These are phyloP conservation scores for Lathyrus tuberosus DNA, from an alignment of 306 rosid species.

Conservation along the genomic window DNA sequence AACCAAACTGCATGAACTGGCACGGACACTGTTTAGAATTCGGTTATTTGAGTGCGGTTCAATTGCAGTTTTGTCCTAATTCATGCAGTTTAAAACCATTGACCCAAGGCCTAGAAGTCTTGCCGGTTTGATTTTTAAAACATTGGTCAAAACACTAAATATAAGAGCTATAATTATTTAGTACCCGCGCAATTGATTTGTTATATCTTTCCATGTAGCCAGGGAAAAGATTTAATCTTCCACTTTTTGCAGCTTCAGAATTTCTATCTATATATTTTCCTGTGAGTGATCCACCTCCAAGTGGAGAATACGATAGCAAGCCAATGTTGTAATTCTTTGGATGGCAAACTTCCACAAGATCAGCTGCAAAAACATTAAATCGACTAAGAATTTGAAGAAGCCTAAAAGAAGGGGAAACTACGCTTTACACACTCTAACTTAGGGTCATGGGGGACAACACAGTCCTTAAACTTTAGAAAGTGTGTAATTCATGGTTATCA, in stretches of 20 bases:
- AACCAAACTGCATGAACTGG: not conserved
- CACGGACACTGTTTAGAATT: not conserved
- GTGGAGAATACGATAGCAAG: conserved; percentile 82
- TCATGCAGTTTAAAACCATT: not conserved
- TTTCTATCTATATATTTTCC: conserved; percentile 78
- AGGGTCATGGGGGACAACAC: too few species aligned
- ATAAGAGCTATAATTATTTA: conserved; percentile 20
- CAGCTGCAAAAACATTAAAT: conserved; percentile 55
- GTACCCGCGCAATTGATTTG: conserved; percentile 71
- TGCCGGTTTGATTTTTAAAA: not conserved
- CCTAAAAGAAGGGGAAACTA: not conserved
- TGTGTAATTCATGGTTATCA: not conserved
- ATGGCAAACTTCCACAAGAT: conserved; percentile 91
- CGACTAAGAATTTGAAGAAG: conserved; percentile 22
- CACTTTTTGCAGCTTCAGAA: conserved; percentile 65
- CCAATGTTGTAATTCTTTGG: conserved; percentile 82
- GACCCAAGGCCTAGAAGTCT: not conserved
- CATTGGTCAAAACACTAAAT: not conserved
- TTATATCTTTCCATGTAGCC: conserved; percentile 91
- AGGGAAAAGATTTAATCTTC: conserved; percentile 84
- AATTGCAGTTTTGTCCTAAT: not conserved
- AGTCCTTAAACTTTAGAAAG: not conserved
- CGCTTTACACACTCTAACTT: not conserved
- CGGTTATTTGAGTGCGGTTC: not conserved
- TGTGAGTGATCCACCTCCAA: conserved; percentile 70